Evolutionary conservation across 2,329 filamentous ascomycete species (phyloP), one percentile per base, ranked within the genome.

Genomic region (Capronia coronata): DNA sequence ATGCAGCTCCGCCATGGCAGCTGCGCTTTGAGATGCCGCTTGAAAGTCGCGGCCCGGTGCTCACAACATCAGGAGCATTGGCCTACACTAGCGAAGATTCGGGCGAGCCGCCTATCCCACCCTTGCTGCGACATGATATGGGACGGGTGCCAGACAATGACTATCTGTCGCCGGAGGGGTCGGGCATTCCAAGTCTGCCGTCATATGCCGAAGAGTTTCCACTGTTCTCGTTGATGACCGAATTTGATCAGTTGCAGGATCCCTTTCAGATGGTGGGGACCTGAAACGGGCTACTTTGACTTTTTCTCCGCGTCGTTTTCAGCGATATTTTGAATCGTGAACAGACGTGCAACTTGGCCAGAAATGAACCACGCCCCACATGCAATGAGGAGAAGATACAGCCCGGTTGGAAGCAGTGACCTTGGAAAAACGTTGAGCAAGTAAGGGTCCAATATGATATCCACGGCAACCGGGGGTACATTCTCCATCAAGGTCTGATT

Each of bases 381-480:
- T 9, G 80, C 79, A 46, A 94, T 75, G 2, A 78, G 58, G 2
- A 75, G 61, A 46, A 94, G 75, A 67, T 89, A 94, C 29, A 69
- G 71, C 10, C 79, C 79, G 1, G 85, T 91, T 16, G 86, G 82
- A 18, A 85, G 62, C 13, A 97, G 72, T 2, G 89, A 94, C 44
- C 74, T 75, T 10, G 93, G 93, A 45, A 97, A 75, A 13, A 89
- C 63, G 70, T 94, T 93, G 62, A 83, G 69, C 34, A 94, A 53
- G 63, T 84, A 97, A 0, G 89, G 89, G 66, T 97, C 93, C 19
- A 98, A 78, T 61, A 96, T 82, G 49, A 84, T 69, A 61, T 98
- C 91, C 44, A 84, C 84, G 46, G 81, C 72, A 2, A 97, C 88
- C 0, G 82, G 79, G 1, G 83, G 83, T 11, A 87, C 84, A 54